Evolutionary conservation across 2,329 filamentous ascomycete species (phyloP), one percentile per base, ranked within the genome.

Genomic region (Trichophyton schoenleinii): DNA sequence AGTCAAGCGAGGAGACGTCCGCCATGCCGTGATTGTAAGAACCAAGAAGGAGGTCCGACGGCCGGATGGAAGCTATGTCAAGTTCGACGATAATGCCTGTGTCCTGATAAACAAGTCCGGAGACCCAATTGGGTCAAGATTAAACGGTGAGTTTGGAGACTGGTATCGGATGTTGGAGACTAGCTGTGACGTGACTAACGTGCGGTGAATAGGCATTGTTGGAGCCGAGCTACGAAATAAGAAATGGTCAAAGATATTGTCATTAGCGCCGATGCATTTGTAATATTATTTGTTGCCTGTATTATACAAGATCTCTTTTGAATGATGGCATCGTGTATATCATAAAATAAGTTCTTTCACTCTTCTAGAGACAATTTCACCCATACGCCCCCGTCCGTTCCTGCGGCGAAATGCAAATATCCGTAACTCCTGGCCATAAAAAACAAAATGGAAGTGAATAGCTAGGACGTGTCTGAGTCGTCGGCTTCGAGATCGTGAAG

Each of bases 171-270:
- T 22, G 9, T 22, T 31, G 28, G 5, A 31, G 6, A 31, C 28
- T 31, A 31, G 41, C 5, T 59, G 25, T 4, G 34, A 13, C 11
- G 34, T 31, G 44, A 2, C 28, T 62, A 38, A 41, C 53, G 38
- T 55, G 9, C 3, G 25, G 52, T 49, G 53, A 64, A 69, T 71
- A 84, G 84, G 91, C 66, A 84, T 97, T 52, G 94, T 99, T 52
- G 94, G 91, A 63, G 82, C 86, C 34, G 94, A 99, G 79, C 77
- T 99, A 74, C 86, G 89, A 73, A 84, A 89, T 72, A 94, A 89
- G 81, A 87, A 95, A 78, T 99, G 94, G 94, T 95, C 91, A 70
- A 99, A 97, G 83, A 97, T 99, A 70, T 77, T 99, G 72, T 95
- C 89, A 68, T 83, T 99, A 81, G 94, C 94, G 60, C 92, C 94